Evolutionary conservation across 1,284 basidiomycete genomes (phyloP), one percentile per base, ranked within the genome.

Genomic region (Anthracocystis walkeri): DNA sequence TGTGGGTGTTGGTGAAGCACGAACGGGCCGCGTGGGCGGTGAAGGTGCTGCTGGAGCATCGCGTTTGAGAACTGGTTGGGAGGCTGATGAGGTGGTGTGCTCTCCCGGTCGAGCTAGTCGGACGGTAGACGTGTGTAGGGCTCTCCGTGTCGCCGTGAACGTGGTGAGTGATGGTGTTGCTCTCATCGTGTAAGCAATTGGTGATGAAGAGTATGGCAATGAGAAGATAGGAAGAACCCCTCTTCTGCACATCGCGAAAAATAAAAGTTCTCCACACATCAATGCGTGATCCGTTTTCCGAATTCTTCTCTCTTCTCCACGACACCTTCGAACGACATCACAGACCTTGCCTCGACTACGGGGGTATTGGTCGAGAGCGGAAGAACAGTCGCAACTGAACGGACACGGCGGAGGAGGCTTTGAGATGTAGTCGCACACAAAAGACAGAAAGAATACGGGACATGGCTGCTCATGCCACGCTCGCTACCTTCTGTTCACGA

Each of bases 61-160:
- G 7, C 48, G 31, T 23, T 66, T 60, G 6, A 66, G 31, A 29
- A 66, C 64, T 0, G 64, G 64, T 29, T 60, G 57, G 7, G 63
- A 58, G 3, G 53, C 51, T 3, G 46, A n/a, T 7, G 45, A 8
- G 1, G 31, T 16, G 40, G n/a, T n/a, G n/a, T n/a, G n/a, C n/a
- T 45, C 42, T 18, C 42, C 3, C n/a, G 54, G 7, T 27, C 54
- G 54, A 10, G 21, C 54, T 3, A 21, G 3, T 7, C 31, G 29
- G 7, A 8, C n/a, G 3, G 44, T 10, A 5, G 54, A 25, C 1
- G 54, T 46, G 25, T 20, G 25, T 1, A 53, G 23, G 3, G 18
- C 8, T 20, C 51, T 29, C 16, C 14, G 21, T 6, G 12, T 25
- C 8, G 20, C 12, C 7, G 35, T 14, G 14, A 38, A 5, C 35